phyloP scores from a whole-genome alignment of 768 basidiomycete genomes.

The Leccinum incarnatum region DNA sequence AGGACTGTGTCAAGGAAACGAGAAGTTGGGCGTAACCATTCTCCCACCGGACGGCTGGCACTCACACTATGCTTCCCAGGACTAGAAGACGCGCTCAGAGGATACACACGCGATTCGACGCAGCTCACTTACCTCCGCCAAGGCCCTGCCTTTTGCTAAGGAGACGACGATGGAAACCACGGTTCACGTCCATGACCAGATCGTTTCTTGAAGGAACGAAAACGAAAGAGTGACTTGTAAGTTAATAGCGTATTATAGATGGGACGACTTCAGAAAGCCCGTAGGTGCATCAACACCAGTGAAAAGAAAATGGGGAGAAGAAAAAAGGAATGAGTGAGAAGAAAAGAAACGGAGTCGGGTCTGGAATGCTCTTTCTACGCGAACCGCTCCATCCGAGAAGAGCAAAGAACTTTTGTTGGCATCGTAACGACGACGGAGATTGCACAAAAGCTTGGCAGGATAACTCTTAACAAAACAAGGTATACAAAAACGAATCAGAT shows the following conservation, averaged over 20 bases:
- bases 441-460: background rate
- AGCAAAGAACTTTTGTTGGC: constrained; percentile 21
- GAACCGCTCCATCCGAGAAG: background rate
- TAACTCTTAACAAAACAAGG: constrained; percentile 3
- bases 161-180: constrained; percentile 17
- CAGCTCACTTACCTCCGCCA: constrained; percentile 24
- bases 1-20: constrained; percentile 13
- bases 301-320: background rate
- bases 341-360: background rate
- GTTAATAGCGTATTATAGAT: background rate
- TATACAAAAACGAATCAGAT: constrained; percentile 6
- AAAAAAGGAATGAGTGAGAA: background rate
- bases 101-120: background rate
- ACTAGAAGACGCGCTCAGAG: constrained; percentile 9
- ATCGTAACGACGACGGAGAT: constrained; percentile 24
- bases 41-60: background rate
- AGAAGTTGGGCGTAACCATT: background rate
- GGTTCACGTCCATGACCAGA: constrained; percentile 21
- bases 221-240: constrained; percentile 24
- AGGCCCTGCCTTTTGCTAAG: constrained; percentile 28
- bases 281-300: constrained; percentile 9
- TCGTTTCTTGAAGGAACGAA: constrained; percentile 14
- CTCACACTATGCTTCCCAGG: constrained; percentile 24
- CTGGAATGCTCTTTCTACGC: constrained; percentile 1
- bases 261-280: background rate